Conservation (phyloP, 1,284 basidiomycete species). For the Leccinum subrobustum region DNA sequence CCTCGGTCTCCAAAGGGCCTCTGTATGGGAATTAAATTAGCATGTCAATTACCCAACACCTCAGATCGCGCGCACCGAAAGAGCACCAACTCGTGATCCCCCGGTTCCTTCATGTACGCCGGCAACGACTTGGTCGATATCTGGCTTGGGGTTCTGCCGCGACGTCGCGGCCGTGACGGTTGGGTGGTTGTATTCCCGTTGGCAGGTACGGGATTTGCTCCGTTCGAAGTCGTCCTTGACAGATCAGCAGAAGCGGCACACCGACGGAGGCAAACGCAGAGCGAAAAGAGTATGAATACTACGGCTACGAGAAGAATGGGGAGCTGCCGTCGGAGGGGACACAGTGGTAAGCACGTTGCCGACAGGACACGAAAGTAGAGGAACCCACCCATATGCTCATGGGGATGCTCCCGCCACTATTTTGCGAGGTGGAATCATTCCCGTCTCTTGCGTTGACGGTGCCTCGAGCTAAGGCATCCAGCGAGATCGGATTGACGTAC, state of each 20-base stretch:
- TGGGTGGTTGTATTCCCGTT: neutral
- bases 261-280: conserved; percentile 25
- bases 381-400: conserved; percentile 5
- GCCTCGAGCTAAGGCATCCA: neutral
- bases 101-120: conserved; percentile 76
- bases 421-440: neutral
- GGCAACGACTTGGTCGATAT: conserved; percentile 73
- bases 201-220: neutral
- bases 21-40: conserved; percentile 19
- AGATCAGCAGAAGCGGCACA: neutral
- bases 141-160: conserved; percentile 57
- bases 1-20: conserved; percentile 41
- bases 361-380: neutral
- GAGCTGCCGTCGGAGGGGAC: conserved; percentile 14
- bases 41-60: neutral
- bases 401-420: conserved; percentile 6
- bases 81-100: conserved; percentile 75
- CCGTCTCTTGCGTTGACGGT: conserved; percentile 1
- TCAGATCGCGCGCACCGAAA: conserved; percentile 45
- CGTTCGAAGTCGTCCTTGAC: neutral
- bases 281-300: conserved; percentile 23
- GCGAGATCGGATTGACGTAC: no score
- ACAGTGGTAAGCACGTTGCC: neutral
- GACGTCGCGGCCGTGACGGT: conserved; percentile 37
- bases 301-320: conserved; percentile 26